Conservation (phyloP, 169 alveolate genomes). For the Babesia ovata region DNA sequence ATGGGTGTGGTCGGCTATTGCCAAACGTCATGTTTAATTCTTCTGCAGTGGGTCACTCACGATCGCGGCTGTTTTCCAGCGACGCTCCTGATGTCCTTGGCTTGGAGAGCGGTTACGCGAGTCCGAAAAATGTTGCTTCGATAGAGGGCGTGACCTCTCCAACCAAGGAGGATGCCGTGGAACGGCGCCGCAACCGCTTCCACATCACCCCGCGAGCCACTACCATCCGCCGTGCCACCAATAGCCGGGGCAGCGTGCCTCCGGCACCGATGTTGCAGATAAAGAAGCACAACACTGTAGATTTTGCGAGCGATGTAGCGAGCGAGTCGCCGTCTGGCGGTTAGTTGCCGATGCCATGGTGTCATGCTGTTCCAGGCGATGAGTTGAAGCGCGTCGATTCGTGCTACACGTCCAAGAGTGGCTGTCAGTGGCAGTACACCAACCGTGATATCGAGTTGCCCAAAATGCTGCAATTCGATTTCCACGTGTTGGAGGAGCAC, state of each 20-base stretch:
- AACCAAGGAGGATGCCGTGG: conserved; percentile 7
- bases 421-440: conserved; percentile 42
- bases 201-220: not conserved
- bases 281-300: not conserved
- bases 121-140: not conserved
- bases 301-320: not conserved
- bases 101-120: not conserved
- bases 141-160: not conserved
- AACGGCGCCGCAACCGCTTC: conserved; percentile 18
- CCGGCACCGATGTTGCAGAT: not conserved
- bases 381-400: conserved; percentile 50
- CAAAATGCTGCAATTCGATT: conserved; percentile 26
- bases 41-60: not conserved
- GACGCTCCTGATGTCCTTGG: conserved; percentile 1
- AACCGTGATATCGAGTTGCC: conserved; percentile 51
- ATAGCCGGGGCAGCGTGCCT: not conserved
- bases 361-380: not conserved
- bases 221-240: not conserved
- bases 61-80: not conserved
- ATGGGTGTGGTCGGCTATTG: not conserved
- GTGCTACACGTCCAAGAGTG: conserved; percentile 54
- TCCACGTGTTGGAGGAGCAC: conserved; percentile 60
- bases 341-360: not conserved
- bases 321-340: not conserved
- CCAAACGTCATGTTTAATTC: not conserved